phyloP scores from a whole-genome alignment of 352 stramenopile species.

The Phytophthora parvispora region DNA sequence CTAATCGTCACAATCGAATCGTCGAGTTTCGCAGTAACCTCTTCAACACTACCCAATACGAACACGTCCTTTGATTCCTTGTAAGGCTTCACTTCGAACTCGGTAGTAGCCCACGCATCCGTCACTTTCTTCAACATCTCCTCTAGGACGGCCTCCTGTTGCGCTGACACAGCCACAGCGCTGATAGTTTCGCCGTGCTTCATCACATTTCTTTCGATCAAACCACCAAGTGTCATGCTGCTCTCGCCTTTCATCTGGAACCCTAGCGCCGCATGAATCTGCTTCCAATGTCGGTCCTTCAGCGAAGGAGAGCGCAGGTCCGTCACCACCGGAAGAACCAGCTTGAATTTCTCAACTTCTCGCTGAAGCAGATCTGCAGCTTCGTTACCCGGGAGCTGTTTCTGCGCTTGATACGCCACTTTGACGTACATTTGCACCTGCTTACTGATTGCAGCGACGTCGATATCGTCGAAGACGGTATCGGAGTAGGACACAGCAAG shows the following conservation, averaged over 20 bases:
- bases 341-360: slow-evolving; percentile 93
- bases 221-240: slow-evolving; percentile 83
- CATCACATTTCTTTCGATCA: slow-evolving; percentile 92
- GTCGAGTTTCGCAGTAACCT: slow-evolving; percentile 92
- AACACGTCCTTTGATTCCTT: slow-evolving; percentile 96
- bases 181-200: slow-evolving; percentile 90
- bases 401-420: slow-evolving; percentile 87
- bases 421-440: slow-evolving; percentile 93
- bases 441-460: slow-evolving; percentile 89
- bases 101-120: slow-evolving; percentile 87
- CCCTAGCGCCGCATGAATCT: slow-evolving; percentile 84
- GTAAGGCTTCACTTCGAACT: slow-evolving; percentile 95
- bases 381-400: slow-evolving; percentile 90
- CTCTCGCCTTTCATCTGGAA: slow-evolving; percentile 90
- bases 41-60: slow-evolving; percentile 93
- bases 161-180: slow-evolving; percentile 83
- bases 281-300: slow-evolving; percentile 81
- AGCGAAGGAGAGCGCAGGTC: slow-evolving; percentile 75
- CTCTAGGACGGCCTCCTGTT: slow-evolving; percentile 94
- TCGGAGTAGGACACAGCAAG: slow-evolving; percentile 82
- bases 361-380: slow-evolving; percentile 81
- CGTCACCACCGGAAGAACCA: slow-evolving; percentile 82
- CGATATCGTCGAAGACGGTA: slow-evolving; percentile 91
- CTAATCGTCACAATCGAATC: slow-evolving; percentile 96
- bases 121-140: slow-evolving; percentile 96